These are phyloP conservation scores for Penicillium crystallinum DNA, from an alignment of 495 filamentous ascomycete species.

Conservation along the genomic window DNA sequence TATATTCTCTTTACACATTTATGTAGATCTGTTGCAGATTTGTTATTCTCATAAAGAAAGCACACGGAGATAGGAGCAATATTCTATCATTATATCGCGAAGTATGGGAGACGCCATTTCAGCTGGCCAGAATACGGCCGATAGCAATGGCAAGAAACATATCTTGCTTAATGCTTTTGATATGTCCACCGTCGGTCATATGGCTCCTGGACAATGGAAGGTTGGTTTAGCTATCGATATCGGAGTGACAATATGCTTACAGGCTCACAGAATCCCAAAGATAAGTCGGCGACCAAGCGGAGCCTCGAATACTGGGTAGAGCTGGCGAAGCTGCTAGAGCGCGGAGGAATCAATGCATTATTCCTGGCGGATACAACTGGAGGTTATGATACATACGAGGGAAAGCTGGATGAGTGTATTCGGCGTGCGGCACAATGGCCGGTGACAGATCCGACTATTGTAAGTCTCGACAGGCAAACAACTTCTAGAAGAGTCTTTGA, in stretches of 20 bases:
- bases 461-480: conserved; percentile 26
- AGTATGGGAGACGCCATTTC: conserved; percentile 16
- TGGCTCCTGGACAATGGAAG: conserved; percentile 61
- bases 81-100: neutral
- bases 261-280: conserved; percentile 43
- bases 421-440: conserved; percentile 54
- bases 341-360: conserved; percentile 53
- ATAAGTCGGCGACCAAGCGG: conserved; percentile 53
- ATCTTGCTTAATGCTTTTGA: conserved; percentile 64
- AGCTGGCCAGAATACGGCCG: conserved; percentile 3
- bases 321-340: conserved; percentile 54
- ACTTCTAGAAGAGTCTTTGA: conserved; percentile 5
- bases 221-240: conserved; percentile 20
- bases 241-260: neutral
- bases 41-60: neutral
- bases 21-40: neutral
- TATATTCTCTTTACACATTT: neutral
- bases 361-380: conserved; percentile 61
- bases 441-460: conserved; percentile 50
- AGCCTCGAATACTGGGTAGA: conserved; percentile 56
- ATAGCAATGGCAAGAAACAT: conserved; percentile 44
- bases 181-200: conserved; percentile 57
- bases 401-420: conserved; percentile 47
- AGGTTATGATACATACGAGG: conserved; percentile 54
- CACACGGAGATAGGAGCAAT: no score